These are phyloP conservation scores for Polyporus tsugae DNA, from an alignment of 1,284 basidiomycete species.

Conservation along the genomic window DNA sequence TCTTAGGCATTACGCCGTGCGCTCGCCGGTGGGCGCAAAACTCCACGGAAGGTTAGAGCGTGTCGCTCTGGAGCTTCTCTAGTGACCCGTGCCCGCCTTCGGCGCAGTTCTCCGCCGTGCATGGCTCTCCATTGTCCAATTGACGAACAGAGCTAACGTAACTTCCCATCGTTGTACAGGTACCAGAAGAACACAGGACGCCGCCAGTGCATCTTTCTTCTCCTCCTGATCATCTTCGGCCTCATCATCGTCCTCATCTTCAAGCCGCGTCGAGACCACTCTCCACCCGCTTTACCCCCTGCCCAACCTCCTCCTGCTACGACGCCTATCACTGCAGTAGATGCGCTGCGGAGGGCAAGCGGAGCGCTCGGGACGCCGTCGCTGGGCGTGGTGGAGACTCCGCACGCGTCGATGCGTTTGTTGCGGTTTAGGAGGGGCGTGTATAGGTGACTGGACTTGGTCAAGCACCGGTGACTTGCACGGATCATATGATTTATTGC, in stretches of 20 bases:
- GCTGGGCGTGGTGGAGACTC: slow-evolving; percentile 4
- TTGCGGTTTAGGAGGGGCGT: slow-evolving; percentile 16
- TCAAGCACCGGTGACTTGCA: background rate
- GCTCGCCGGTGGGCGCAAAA: slow-evolving; percentile 6
- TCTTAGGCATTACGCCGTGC: slow-evolving; percentile 10
- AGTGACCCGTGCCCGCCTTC: background rate
- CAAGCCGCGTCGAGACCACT: slow-evolving; percentile 68
- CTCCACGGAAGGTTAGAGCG: slow-evolving; percentile 6
- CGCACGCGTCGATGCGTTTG: slow-evolving; percentile 16
- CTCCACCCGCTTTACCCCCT: slow-evolving; percentile 23
- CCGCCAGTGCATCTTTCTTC: slow-evolving; percentile 91
- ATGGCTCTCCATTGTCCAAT: background rate
- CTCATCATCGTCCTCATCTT: slow-evolving; percentile 84
- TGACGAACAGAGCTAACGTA: background rate
- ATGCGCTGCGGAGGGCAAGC: slow-evolving; percentile 1
- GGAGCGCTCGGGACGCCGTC: background rate
- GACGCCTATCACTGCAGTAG: background rate
- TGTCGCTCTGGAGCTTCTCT: slow-evolving; percentile 3
- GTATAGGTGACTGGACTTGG: slow-evolving; percentile 7
- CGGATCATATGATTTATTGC: slow-evolving; percentile 9
- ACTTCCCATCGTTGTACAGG: slow-evolving; percentile 47
- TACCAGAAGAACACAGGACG: slow-evolving; percentile 95
- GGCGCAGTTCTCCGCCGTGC: background rate
- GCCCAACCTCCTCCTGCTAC: slow-evolving; percentile 1
- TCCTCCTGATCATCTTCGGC: slow-evolving; percentile 90